phyloP scores from a whole-genome alignment of 768 basidiomycete genomes.

The Termitomyces heimii region DNA sequence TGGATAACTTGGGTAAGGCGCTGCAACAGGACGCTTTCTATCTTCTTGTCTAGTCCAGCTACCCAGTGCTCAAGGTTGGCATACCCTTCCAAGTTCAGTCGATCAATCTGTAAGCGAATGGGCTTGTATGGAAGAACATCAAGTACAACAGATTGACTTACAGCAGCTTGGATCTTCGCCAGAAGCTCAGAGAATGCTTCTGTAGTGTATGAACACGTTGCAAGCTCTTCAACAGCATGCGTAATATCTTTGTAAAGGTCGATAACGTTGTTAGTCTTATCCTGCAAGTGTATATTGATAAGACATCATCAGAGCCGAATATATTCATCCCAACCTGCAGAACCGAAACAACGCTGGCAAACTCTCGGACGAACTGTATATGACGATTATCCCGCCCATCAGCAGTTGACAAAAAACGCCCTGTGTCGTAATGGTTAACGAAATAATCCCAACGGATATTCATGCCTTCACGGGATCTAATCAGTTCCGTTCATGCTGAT shows the following conservation, averaged over 20 bases:
- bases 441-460: slow-evolving; percentile 95
- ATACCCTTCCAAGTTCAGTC: slow-evolving; percentile 93
- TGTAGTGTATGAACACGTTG: slow-evolving; percentile 77
- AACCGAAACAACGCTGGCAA: slow-evolving; percentile 87
- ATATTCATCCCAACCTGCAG: slow-evolving; percentile 54
- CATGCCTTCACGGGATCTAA: slow-evolving; percentile 59
- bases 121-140: not conserved
- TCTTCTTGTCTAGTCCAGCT: slow-evolving; percentile 71
- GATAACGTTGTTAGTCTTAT: slow-evolving; percentile 92
- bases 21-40: slow-evolving; percentile 74
- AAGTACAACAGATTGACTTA: slow-evolving; percentile 28
- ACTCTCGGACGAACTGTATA: slow-evolving; percentile 91
- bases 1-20: slow-evolving; percentile 75
- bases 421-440: slow-evolving; percentile 87
- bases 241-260: slow-evolving; percentile 86
- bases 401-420: slow-evolving; percentile 64
- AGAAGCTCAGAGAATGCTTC: slow-evolving; percentile 82
- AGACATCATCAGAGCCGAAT: not conserved
- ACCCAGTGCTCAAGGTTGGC: slow-evolving; percentile 94
- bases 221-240: slow-evolving; percentile 80
- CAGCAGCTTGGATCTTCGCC: slow-evolving; percentile 76
- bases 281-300: slow-evolving; percentile 34
- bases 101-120: slow-evolving; percentile 63
- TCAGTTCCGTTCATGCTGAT: not conserved
- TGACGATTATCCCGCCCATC: slow-evolving; percentile 84